A percentile compares a stretch with the other conserved stretches of the same genome.
Evolutionary conservation across 331 rosid species (phyloP).

Genomic region (Quercus phellos): DNA sequence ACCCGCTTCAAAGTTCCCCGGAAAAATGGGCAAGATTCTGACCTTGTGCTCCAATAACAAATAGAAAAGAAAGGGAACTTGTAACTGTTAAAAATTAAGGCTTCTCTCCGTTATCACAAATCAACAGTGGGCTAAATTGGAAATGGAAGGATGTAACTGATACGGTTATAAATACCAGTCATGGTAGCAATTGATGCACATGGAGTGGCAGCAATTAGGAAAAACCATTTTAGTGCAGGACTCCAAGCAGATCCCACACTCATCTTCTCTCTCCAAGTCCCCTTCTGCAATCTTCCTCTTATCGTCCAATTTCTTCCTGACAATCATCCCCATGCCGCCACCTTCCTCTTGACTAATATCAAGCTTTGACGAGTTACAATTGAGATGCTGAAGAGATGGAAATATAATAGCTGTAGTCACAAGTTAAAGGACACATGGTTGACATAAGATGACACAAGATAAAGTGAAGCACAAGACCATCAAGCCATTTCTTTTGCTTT

Average conservation of each 20-base stretch:
- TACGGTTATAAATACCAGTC: too few relatives aligned
- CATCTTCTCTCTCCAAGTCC: too few relatives aligned
- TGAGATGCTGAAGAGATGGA: slow-evolving; percentile 67
- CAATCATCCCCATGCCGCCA: slow-evolving; percentile 20
- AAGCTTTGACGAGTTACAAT: slow-evolving; percentile 30
- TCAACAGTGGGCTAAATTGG: background rate
- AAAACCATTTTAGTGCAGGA: too few relatives aligned
- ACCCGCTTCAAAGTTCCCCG: slow-evolving; percentile 61
- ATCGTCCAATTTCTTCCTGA: background rate
- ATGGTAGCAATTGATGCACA: too few relatives aligned
- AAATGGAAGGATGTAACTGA: background rate
- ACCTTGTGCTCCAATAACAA: slow-evolving; percentile 48
- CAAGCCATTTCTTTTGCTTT: background rate
- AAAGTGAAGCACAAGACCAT: background rate
- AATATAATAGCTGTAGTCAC: slow-evolving; percentile 59
- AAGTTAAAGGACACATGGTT: slow-evolving; percentile 5
- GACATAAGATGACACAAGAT: background rate
- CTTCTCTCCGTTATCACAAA: background rate
- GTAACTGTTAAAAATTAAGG: background rate
- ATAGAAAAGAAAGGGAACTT: slow-evolving; percentile 1
- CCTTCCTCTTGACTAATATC: slow-evolving; percentile 34
- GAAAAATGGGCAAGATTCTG: slow-evolving; percentile 76
- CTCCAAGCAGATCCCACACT: too few relatives aligned
- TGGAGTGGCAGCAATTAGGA: too few relatives aligned
- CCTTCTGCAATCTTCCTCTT: too few relatives aligned